Conservation (phyloP, 805 yeast genomes). For the Pichia rugopelliculosa region DNA sequence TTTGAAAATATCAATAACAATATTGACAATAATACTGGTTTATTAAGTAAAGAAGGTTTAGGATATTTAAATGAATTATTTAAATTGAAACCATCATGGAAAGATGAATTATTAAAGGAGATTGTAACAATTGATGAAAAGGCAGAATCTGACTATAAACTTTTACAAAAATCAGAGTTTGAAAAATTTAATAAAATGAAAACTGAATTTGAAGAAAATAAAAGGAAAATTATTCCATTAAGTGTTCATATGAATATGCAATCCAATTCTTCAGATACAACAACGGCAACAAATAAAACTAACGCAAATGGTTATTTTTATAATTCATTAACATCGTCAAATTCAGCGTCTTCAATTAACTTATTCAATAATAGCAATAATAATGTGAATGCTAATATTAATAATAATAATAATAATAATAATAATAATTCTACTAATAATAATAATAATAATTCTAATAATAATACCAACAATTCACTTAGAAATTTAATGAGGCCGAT, state of each 20-base stretch:
- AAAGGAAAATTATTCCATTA: conserved; percentile 2
- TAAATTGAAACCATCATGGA: conserved; percentile 27
- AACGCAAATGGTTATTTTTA: conserved; percentile 8
- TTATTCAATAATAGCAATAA: conserved; percentile 6
- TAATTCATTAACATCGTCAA: conserved; percentile 4
- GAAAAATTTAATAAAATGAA: conserved; percentile 23
- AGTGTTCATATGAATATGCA: conserved; percentile 26
- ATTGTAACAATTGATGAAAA: conserved; percentile 26
- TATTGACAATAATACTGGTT: conserved; percentile 25
- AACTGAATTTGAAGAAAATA: conserved; percentile 17
- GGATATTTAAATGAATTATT: conserved; percentile 17
- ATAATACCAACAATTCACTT: neutral
- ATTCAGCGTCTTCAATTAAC: neutral
- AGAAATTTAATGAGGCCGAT: conserved; percentile 6
- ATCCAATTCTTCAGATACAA: neutral
- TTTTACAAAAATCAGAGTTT: conserved; percentile 32
- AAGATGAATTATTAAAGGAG: conserved; percentile 23
- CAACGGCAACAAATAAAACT: conserved; percentile 15
- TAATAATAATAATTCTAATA: neutral
- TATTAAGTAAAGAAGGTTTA: conserved; percentile 23
- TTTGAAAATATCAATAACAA: conserved; percentile 19
- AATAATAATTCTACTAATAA: conserved; percentile 2
- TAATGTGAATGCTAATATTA: conserved; percentile 11
- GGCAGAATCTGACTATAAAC: conserved; percentile 34
- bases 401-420: neutral